A percentile compares a stretch with the other conserved stretches of the same genome.
These are phyloP conservation scores for Ajuga reptans DNA, from an alignment of 305 asterid species.

Conservation along the genomic window DNA sequence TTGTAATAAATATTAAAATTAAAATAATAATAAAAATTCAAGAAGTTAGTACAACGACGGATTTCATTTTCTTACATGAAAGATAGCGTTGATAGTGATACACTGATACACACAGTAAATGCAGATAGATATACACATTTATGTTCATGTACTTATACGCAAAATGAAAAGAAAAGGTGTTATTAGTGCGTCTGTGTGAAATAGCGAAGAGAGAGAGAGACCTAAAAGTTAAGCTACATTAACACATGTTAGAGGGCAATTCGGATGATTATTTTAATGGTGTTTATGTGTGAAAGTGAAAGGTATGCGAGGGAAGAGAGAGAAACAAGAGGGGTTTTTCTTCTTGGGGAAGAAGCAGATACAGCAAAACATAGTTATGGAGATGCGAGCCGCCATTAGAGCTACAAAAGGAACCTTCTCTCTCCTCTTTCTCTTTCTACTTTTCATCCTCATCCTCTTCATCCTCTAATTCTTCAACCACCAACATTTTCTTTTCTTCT, in stretches of 20 bases:
- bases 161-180: neutral
- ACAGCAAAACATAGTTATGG: constrained; percentile 44
- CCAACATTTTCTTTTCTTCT: constrained; percentile 27
- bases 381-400: constrained; percentile 60
- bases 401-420: constrained; percentile 47
- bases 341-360: constrained; percentile 43
- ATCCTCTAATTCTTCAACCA: constrained; percentile 40
- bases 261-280: constrained; percentile 41
- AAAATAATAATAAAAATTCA: neutral
- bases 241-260: constrained; percentile 22
- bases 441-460: constrained; percentile 75
- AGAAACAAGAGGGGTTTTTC: constrained; percentile 22
- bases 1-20: no score
- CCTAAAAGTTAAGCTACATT: constrained; percentile 18
- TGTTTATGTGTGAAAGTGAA: constrained; percentile 42
- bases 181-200: neutral
- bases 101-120: neutral
- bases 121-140: neutral
- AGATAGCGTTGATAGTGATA: constrained; percentile 19
- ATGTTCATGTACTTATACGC: constrained; percentile 4
- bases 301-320: constrained; percentile 45
- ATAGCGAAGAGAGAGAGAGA: neutral
- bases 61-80: constrained; percentile 29
- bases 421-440: constrained; percentile 60
- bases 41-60: constrained; percentile 5